Base-by-base conservation (phyloP, 2,329 filamentous ascomycete species). In the Aspergillus melleus region DNA sequence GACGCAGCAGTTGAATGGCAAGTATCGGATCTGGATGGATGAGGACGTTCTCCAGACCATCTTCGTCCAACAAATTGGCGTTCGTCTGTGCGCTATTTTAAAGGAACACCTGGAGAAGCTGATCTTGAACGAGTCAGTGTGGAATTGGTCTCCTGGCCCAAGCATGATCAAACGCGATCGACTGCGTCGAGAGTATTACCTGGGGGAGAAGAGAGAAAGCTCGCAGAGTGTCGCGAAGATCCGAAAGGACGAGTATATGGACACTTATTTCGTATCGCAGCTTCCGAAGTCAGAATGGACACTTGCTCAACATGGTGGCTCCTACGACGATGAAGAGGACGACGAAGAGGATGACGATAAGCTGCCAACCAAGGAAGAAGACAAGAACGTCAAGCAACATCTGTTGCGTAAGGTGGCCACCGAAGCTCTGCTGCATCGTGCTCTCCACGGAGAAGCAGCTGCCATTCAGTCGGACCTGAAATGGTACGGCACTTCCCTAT, bases 1-100 rank as follows among this genome's bases (percentile, higher is more conserved):
- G 29, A 75, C 77, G 9, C 75, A 74, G 42, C 75, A 78, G 39
- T 61, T 77, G 24, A 80, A 80, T 55, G 79, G 79, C 1, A 80
- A 79, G 59, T 80, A 79, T 60, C 72, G 77, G 1, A 78, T 80
- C 55, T 79, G 78, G 74, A 77, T 79, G 69, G 77, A 81, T 58
- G 78, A 81, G 57, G 78, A 81, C 52, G 74, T 80, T 11, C 66
- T 81, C 16, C 77, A 81, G 61, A 73, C 77, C n/a, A 75, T 80
- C 12, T 79, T 80, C 58, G 71, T 79, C 14, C 77, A 80, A 55
- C 79, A 75, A 58, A 76, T 81, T 42, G 77, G 76, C 2, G 69
- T 77, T 29, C 63, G 65, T 19, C 69, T 78, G 59, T 77, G 74
- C 55, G 69, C 71, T 10, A 52, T 70, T 2, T 20, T 72, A 4